phyloP scores from a whole-genome alignment of 495 filamentous ascomycete genomes.

The Penicillium antarcticum region DNA sequence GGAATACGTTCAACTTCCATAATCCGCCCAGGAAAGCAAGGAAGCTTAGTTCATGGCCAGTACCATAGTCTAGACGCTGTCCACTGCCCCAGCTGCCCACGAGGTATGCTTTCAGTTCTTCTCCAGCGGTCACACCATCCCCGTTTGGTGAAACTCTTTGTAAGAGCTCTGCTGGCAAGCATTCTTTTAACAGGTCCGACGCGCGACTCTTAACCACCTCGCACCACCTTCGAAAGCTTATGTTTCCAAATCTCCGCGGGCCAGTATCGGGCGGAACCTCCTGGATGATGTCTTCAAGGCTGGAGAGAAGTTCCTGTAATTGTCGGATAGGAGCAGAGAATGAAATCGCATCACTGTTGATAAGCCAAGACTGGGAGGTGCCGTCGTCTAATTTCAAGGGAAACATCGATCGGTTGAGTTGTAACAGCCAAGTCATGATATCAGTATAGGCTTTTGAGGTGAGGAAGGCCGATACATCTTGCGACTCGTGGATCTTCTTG shows the following conservation, averaged over 20 bases:
- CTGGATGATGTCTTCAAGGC: conserved; percentile 63
- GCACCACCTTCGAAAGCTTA: conserved; percentile 83
- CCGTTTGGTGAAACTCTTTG: conserved; percentile 26
- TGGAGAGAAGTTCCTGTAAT: conserved; percentile 59
- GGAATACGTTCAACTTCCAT: conserved; percentile 86
- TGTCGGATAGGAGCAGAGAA: conserved; percentile 60
- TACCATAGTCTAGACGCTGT: conserved; percentile 90
- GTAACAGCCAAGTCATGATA: conserved; percentile 80
- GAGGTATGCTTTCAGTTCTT: conserved; percentile 77
- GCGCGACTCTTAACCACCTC: conserved; percentile 59
- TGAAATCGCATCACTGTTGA: conserved; percentile 43
- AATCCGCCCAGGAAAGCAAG: conserved; percentile 84
- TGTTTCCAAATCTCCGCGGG: conserved; percentile 86
- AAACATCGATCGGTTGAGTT: conserved; percentile 86
- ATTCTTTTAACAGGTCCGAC: conserved; percentile 55
- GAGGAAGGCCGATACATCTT: conserved; percentile 75
- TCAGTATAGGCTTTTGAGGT: conserved; percentile 77
- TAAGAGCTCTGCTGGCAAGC: conserved; percentile 53
- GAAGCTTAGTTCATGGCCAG: conserved; percentile 93
- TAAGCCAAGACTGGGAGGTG: conserved; percentile 51
- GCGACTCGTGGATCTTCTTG: conserved; percentile 79
- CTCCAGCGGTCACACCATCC: conserved; percentile 40
- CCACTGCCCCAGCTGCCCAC: conserved; percentile 83
- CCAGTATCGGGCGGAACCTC: conserved; percentile 81
- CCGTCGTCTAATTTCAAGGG: conserved; percentile 50